phyloP scores from a whole-genome alignment of 345 rosid genomes.

The Hibiscus mutabilis region DNA sequence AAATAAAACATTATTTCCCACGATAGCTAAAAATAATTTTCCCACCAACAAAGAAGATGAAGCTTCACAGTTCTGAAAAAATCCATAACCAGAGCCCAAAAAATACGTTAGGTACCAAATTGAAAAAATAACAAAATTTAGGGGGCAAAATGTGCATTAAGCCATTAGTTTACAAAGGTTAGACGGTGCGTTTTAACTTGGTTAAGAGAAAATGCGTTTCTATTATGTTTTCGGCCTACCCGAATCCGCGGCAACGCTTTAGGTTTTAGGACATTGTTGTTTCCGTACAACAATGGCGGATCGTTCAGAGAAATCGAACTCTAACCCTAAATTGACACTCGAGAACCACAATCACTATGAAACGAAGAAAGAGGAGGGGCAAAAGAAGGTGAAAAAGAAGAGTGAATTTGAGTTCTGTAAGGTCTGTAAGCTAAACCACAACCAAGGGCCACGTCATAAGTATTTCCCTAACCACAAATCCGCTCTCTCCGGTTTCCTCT shows the following conservation, averaged over 20 bases:
- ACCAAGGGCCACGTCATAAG: slow-evolving; percentile 68
- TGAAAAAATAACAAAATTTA: too few species aligned
- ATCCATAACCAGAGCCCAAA: too few species aligned
- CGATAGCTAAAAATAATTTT: too few species aligned
- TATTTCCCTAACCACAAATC: slow-evolving; percentile 66
- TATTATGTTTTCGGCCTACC: not conserved
- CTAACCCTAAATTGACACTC: not conserved
- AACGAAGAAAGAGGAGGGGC: slow-evolving; percentile 9
- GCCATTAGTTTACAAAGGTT: not conserved
- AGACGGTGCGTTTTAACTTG: slow-evolving; percentile 2
- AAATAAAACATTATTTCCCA: too few species aligned
- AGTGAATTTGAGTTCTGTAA: slow-evolving; percentile 63
- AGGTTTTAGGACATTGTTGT: not conserved
- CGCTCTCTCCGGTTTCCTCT: slow-evolving; percentile 44
- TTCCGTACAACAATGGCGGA: slow-evolving; percentile 7
- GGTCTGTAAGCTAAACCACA: slow-evolving; percentile 61
- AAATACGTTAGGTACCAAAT: too few species aligned
- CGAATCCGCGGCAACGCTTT: not conserved
- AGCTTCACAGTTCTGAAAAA: too few species aligned
- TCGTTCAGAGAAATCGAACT: not conserved
- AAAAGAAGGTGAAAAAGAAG: slow-evolving; percentile 19
- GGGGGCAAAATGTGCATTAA: too few species aligned
- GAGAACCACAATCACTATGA: not conserved
- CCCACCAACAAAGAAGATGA: too few species aligned
- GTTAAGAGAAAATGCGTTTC: not conserved